A percentile compares a stretch with the other conserved stretches of the same genome.
phyloP scores from a whole-genome alignment of 495 filamentous ascomycete genomes.

The Lophiotrema nucula region DNA sequence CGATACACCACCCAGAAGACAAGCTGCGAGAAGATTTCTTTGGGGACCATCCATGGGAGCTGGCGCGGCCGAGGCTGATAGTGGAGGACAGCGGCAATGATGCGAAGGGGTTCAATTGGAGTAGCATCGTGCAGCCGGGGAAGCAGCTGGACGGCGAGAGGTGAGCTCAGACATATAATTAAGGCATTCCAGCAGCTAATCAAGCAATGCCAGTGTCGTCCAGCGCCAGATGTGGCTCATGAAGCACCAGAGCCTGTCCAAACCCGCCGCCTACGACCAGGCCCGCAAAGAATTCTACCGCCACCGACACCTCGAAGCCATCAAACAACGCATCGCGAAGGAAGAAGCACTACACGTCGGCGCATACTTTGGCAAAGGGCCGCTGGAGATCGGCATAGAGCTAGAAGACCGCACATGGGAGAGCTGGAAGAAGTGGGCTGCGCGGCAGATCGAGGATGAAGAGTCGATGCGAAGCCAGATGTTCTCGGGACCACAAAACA shows the following conservation, averaged over 20 bases:
- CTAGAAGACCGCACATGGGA: constrained; percentile 77
- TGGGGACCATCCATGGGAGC: constrained; percentile 93
- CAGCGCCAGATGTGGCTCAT: constrained; percentile 88
- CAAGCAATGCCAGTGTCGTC: constrained; percentile 64
- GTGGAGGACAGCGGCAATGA: constrained; percentile 86
- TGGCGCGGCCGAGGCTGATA: constrained; percentile 82
- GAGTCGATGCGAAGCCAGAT: constrained; percentile 35
- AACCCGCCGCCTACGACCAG: constrained; percentile 74
- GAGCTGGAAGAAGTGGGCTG: constrained; percentile 79
- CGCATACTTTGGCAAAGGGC: constrained; percentile 77
- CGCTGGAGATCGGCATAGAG: constrained; percentile 73
- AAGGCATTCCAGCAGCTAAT: not conserved
- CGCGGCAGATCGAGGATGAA: constrained; percentile 50
- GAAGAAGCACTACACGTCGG: constrained; percentile 87
- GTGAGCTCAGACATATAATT: constrained; percentile 48
- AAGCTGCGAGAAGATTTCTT: constrained; percentile 76
- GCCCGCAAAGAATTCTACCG: constrained; percentile 89
- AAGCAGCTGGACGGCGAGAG: constrained; percentile 82
- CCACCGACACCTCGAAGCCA: constrained; percentile 75
- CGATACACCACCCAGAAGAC: constrained; percentile 83
- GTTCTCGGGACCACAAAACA: constrained; percentile 30
- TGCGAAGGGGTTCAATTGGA: constrained; percentile 72
- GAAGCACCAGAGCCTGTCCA: constrained; percentile 60
- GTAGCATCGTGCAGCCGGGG: constrained; percentile 71
- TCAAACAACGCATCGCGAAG: constrained; percentile 75